Base-by-base conservation (phyloP, 306 rosid genomes). In the Medicago lupulina region DNA sequence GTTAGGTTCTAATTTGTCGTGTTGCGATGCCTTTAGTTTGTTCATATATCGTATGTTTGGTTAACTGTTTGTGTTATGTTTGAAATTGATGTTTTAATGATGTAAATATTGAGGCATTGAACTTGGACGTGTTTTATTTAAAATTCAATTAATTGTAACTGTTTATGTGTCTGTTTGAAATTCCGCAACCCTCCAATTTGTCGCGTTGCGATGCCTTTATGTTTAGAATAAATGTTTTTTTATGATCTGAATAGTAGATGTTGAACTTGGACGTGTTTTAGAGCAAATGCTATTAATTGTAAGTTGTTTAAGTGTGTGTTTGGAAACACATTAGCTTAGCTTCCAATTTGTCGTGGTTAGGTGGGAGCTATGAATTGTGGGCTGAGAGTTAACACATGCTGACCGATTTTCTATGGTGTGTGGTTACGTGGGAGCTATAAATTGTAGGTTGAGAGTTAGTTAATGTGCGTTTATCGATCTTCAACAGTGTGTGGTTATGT, bases 101-200 rank as follows among this genome's bases (percentile, higher is more conserved):
- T 19, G 21, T 31, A 7, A 19, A 44, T 47, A 8, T 68, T 58
- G 53, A 75, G 65, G 67, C 70, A 60, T 41, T 23, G 67, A 50
- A 60, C n/a, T 38, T 64, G 67, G 67, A 65, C 47, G 76, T 73
- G 12, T 34, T 73, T 55, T 50, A 38, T 50, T 77, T 75, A 19
- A 8, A 72, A 23, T 77, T 63, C 9, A 9, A 44, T 15, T 75
- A 5, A 66, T 38, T 72, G 53, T 9, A 19, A 25, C 7, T 19
- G 15, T 10, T 59, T 59, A 60, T 25, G 41, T 60, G 38, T 11
- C 11, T 21, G 63, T 58, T 21, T 58, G n/a, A 7, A 13, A 23
- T 23, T 18, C 0, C 0, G 38, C 5, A 5, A 6, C 39, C 16
- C 5, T 58, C 8, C 0, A n/a, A 58, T 58, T 23, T 23, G 62